Conservation (phyloP, 352 stramenopile genomes). For the Phytophthora podocarpi region DNA sequence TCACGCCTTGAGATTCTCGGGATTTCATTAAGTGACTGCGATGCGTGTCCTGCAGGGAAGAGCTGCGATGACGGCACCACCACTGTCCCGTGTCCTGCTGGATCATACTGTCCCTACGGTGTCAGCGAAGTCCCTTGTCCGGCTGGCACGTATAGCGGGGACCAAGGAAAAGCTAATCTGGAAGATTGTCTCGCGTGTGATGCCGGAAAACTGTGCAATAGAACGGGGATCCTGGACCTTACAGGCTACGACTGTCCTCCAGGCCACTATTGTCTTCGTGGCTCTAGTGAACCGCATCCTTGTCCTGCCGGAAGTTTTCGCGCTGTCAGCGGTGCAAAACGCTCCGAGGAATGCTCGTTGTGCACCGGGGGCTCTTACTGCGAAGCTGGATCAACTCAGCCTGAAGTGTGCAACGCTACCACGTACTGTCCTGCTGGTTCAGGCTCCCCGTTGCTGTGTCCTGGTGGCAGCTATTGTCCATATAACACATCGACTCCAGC, state of each 20-base stretch:
- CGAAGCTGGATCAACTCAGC: conserved; percentile 43
- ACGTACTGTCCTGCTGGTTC: conserved; percentile 68
- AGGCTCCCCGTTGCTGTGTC: conserved; percentile 56
- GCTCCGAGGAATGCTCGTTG: conserved; percentile 41
- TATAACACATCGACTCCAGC: conserved; percentile 70
- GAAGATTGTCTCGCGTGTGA: conserved; percentile 69
- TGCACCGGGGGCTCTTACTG: conserved; percentile 77
- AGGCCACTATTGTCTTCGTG: conserved; percentile 73
- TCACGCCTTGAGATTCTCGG: conserved; percentile 60
- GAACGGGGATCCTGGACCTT: conserved; percentile 62
- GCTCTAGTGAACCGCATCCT: conserved; percentile 32
- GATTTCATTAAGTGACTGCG: conserved; percentile 63
- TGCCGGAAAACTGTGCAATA: conserved; percentile 77
- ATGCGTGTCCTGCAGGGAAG: conserved; percentile 82
- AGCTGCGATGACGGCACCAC: conserved; percentile 80
- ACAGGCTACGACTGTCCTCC: conserved; percentile 68
- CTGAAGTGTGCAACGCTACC: conserved; percentile 51
- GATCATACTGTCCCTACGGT: conserved; percentile 58
- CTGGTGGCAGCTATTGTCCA: conserved; percentile 72
- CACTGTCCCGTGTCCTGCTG: conserved; percentile 67
- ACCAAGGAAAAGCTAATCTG: conserved; percentile 36
- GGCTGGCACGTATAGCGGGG: conserved; percentile 62
- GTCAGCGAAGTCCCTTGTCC: conserved; percentile 58
- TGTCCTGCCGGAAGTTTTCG: conserved; percentile 61
- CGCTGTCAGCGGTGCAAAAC: conserved; percentile 38